Evolutionary conservation across 2,329 filamentous ascomycete species (phyloP), one percentile per base, ranked within the genome.

Genomic region (Zalaria sp.): DNA sequence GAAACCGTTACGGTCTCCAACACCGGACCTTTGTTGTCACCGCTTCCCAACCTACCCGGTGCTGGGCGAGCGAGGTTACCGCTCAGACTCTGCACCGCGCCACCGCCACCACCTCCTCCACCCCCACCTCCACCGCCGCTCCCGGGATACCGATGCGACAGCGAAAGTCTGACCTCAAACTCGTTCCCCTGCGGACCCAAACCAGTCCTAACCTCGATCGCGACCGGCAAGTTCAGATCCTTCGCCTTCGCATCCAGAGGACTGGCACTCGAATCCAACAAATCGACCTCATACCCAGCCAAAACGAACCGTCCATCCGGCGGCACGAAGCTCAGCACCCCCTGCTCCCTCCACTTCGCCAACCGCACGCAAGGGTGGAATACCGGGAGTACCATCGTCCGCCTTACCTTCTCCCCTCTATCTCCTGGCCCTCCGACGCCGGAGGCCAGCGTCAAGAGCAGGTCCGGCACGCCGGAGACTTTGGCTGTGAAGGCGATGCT

Each of bases 301-400:
- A 98, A 71, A 34, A 94, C 83, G 58, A 96, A 98, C 35, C 86
- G 77, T 28, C 91, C 91, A 58, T 98, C 91, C 0, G 91, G 91
- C 2, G 91, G 91, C 8, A 98, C 77, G 55, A 98, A 98, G 56
- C 85, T 93, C n/a, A 98, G 68, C 49, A 94, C 83, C 3, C 91
- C 91, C 42, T 77, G 75, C 52, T 93, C 85, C 52, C 81, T 81
- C 91, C 91, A 98, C 48, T 79, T 74, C n/a, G 81, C 82, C 3
- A 98, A 67, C 11, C 91, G 74, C 5, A 98, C 91, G 54, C 91
- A 96, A 0, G 91, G 91, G 58, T 98, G 91, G 53, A 98, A 98
- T 0, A 95, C 87, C 1, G 89, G 91, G 2, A 94, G 67, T 49
- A 93, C 81, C 59, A 98, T 77, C 31, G 88, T 73, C 9, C 45